These are phyloP conservation scores for Ceratocystis alfenasii DNA, from an alignment of 2,329 filamentous ascomycete species.

Conservation along the genomic window DNA sequence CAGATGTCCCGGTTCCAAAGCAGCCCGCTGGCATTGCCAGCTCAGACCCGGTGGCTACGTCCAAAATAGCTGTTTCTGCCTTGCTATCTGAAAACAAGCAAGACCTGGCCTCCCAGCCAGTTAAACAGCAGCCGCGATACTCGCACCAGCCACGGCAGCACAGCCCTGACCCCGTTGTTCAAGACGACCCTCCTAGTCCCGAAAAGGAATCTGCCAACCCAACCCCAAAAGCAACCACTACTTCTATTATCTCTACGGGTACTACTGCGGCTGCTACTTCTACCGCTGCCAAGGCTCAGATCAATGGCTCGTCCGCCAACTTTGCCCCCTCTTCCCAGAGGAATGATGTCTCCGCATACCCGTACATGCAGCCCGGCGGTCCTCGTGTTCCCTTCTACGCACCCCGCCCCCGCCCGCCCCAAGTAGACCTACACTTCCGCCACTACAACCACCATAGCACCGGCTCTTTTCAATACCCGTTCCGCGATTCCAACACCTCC, in stretches of 20 bases:
- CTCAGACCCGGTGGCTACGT: neutral
- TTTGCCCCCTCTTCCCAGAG: slow-evolving; percentile 11
- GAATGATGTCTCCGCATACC: neutral
- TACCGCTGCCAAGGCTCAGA: neutral
- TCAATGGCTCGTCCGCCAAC: slow-evolving; percentile 13
- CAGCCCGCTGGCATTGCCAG: neutral
- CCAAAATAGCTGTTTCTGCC: neutral
- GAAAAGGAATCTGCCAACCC: neutral
- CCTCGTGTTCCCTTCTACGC: slow-evolving; percentile 12
- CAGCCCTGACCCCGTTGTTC: neutral
- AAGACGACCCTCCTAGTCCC: neutral
- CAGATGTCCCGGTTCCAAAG: neutral
- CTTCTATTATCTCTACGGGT: neutral
- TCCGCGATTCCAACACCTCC: slow-evolving; percentile 44
- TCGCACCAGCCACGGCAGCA: neutral
- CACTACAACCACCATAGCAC: slow-evolving; percentile 37
- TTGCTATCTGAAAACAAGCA: neutral
- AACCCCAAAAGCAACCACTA: neutral
- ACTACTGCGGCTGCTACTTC: neutral
- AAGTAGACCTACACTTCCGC: slow-evolving; percentile 23
- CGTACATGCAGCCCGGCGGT: slow-evolving; percentile 9
- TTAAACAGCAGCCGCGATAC: neutral
- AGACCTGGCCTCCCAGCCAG: neutral
- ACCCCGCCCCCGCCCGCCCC: slow-evolving; percentile 16
- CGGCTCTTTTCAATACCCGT: slow-evolving; percentile 44